Evolutionary conservation across 2,329 filamentous ascomycete genomes (phyloP).

Genomic region (Coniochaeta sp.): DNA sequence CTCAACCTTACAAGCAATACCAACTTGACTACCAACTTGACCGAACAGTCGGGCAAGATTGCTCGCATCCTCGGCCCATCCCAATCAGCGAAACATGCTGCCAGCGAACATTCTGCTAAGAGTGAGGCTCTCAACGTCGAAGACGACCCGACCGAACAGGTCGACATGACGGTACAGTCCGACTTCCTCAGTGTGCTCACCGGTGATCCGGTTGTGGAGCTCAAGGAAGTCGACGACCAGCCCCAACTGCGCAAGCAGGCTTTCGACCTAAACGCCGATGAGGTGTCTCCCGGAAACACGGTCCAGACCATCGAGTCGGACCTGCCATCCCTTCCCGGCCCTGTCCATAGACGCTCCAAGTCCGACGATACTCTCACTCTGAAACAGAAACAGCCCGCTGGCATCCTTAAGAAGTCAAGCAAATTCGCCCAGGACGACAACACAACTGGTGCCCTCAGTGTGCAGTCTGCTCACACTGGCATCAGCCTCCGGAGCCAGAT

Average conservation of each 20-base stretch:
- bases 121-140: slow-evolving; percentile 25
- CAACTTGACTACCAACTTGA: slow-evolving; percentile 16
- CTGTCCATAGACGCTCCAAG: slow-evolving; percentile 11
- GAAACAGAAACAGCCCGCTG: slow-evolving; percentile 13
- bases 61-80: slow-evolving; percentile 23
- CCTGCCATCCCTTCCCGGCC: slow-evolving; percentile 14
- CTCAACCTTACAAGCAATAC: slow-evolving; percentile 8
- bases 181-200: slow-evolving; percentile 21
- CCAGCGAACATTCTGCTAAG: slow-evolving; percentile 25
- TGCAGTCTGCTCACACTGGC: slow-evolving; percentile 24
- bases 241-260: slow-evolving; percentile 3
- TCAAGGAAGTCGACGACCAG: slow-evolving; percentile 13
- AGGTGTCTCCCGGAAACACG: slow-evolving; percentile 13
- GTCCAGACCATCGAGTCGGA: slow-evolving; percentile 20
- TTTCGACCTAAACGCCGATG: slow-evolving; percentile 7
- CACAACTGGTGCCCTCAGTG: slow-evolving; percentile 23
- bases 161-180: slow-evolving; percentile 25
- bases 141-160: slow-evolving; percentile 28
- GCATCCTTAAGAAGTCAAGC: slow-evolving; percentile 28
- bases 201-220: slow-evolving; percentile 18
- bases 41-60: slow-evolving; percentile 20
- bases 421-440: slow-evolving; percentile 21
- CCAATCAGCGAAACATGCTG: slow-evolving; percentile 12
- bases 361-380: slow-evolving; percentile 9
- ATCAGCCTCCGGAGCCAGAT: slow-evolving; percentile 14